Evolutionary conservation across 2,329 filamentous ascomycete species (phyloP), one percentile per base, ranked within the genome.

Genomic region (Botrytis deweyae): DNA sequence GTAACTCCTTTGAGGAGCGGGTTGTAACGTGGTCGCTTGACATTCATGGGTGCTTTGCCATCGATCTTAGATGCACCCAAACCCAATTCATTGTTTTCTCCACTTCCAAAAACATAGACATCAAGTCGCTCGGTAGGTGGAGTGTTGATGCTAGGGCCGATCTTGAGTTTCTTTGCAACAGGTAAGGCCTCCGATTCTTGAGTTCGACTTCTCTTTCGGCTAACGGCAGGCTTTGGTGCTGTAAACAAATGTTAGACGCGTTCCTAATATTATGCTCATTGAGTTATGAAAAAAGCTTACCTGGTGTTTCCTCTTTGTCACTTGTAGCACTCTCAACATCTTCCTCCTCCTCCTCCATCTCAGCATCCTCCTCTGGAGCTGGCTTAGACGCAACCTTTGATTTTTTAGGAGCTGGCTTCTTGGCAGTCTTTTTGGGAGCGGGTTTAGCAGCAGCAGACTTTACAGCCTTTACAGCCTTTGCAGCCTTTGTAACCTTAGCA

Each of bases 91-190:
- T 93, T 93, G n/a, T 90, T 90, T 75, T 88, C 88, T 55, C 93
- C 93, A 81, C 94, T 92, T 70, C 93, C 93, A 78, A 93, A 95
- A 70, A 95, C 92, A 80, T 91, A 95, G 74, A 96, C 85, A 79
- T 95, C 90, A 74, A 96, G 86, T 8, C 59, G 70, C 29, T 66
- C 6, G 2, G 33, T 38, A 10, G 70, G 70, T 20, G 42, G 70
- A 25, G 61, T 52, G 20, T 72, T 72, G 5, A 72, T 52, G 14
- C n/a, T 33, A 20, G 22, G 33, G 20, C 61, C 70, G 65, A 72
- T 3, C 38, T 72, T 72, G 18, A 55, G 59, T 14, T 72, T 72
- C 59, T 72, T 72, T 7, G 70, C 40, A 33, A 36, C 61, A 33
- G 70, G 70, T 2, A 66, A 40, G 29, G 33, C 12, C 16, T 66